Conservation (phyloP, 2,329 filamentous ascomycete species). For the Xylariales sp. region DNA sequence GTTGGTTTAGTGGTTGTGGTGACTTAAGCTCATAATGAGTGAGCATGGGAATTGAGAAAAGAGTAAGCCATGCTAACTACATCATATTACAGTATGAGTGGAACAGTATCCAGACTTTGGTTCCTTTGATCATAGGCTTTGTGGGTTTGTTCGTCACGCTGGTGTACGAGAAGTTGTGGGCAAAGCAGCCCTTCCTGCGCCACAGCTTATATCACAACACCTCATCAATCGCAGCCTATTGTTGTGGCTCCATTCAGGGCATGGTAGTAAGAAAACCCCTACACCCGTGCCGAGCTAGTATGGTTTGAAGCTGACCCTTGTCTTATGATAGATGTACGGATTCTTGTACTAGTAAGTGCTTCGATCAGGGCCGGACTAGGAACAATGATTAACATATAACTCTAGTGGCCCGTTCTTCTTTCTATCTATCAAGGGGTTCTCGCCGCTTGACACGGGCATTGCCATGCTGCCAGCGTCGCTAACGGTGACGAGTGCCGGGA, state of each 20-base stretch:
- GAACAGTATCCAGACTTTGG: conserved; percentile 32
- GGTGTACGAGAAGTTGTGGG: conserved; percentile 35
- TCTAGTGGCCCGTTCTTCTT: conserved; percentile 53
- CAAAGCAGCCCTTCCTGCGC: conserved; percentile 36
- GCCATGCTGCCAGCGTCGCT: conserved; percentile 52
- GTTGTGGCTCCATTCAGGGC: conserved; percentile 33
- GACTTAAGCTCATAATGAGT: not conserved
- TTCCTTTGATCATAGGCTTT: conserved; percentile 37
- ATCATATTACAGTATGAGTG: conserved; percentile 31
- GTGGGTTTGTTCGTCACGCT: conserved; percentile 33
- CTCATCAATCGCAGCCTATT: conserved; percentile 33
- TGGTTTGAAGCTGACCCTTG: conserved; percentile 24
- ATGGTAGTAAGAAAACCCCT: conserved; percentile 34
- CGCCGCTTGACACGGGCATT: conserved; percentile 50
- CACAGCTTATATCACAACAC: conserved; percentile 36
- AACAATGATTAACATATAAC: conserved; percentile 10
- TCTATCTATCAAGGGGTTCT: conserved; percentile 50
- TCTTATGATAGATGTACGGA: conserved; percentile 40
- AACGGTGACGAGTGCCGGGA: conserved; percentile 49
- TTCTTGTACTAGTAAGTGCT: conserved; percentile 44
- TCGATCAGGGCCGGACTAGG: not conserved
- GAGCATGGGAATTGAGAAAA: not conserved
- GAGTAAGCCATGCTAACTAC: conserved; percentile 19
- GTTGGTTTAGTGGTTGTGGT: not conserved
- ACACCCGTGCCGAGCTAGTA: not conserved